A percentile compares a stretch with the other conserved stretches of the same genome.
Conservation (phyloP, 306 rosid species). For the Calophaca sinica region DNA sequence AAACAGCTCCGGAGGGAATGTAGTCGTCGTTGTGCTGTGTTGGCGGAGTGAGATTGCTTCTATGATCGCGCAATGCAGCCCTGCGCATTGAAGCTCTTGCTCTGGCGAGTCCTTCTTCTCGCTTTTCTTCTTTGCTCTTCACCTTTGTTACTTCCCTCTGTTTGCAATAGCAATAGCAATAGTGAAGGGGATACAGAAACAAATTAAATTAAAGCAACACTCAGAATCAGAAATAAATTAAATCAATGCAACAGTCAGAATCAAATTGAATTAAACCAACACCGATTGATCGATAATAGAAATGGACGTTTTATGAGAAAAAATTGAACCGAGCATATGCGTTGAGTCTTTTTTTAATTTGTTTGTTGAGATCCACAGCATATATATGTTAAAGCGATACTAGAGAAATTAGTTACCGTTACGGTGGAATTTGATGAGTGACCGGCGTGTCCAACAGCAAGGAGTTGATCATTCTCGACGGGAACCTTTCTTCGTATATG, state of each 20-base stretch:
- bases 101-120: constrained; percentile 49
- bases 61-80: constrained; percentile 13
- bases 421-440: constrained; percentile 27
- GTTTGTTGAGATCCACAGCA: not conserved
- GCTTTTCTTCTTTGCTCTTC: constrained; percentile 39
- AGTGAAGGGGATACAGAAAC: not conserved
- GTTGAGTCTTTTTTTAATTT: not conserved
- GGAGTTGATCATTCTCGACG: constrained; percentile 1
- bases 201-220: not conserved
- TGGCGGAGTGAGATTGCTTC: constrained; percentile 16
- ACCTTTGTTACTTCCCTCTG: constrained; percentile 31
- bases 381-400: not conserved
- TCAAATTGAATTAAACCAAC: constrained; percentile 13
- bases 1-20: constrained; percentile 44
- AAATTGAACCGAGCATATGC: not conserved
- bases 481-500: constrained; percentile 7
- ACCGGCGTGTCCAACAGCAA: constrained; percentile 15
- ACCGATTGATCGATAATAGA: not conserved
- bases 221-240: not conserved
- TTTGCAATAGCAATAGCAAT: not conserved
- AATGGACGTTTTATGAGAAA: not conserved
- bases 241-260: not conserved
- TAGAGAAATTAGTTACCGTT: constrained; percentile 11
- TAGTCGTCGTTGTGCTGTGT: not conserved
- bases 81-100: constrained; percentile 51